A percentile compares a stretch with the other conserved stretches of the same genome.
These are phyloP conservation scores for Globisporangium camurandrum DNA, from an alignment of 352 stramenopile species.

Conservation along the genomic window DNA sequence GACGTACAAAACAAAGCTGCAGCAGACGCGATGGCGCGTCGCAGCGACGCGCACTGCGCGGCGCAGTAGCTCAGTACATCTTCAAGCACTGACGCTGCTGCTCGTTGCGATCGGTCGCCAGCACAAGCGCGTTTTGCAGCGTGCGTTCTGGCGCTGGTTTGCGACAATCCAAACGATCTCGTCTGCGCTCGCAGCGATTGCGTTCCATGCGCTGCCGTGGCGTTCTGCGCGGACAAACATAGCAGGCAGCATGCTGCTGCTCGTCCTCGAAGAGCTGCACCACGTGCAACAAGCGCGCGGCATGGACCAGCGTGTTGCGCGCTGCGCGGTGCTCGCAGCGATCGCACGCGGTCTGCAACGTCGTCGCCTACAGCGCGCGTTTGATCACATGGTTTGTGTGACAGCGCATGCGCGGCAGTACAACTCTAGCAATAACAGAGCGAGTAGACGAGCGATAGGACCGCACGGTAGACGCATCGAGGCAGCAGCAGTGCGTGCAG, in stretches of 20 bases:
- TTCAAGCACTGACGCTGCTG: conserved; percentile 13
- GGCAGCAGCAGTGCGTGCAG: conserved; percentile 14
- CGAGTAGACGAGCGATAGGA: too few relatives aligned
- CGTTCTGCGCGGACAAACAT: conserved; percentile 5
- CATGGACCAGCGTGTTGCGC: conserved; percentile 4
- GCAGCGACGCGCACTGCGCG: not conserved
- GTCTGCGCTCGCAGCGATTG: conserved; percentile 9
- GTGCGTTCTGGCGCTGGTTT: conserved; percentile 47
- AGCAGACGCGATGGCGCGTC: conserved; percentile 3
- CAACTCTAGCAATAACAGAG: not conserved
- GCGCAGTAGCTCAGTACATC: not conserved
- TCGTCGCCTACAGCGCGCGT: conserved; percentile 11
- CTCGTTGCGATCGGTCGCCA: conserved; percentile 18
- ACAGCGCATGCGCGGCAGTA: not conserved
- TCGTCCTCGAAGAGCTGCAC: conserved; percentile 24
- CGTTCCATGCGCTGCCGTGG: conserved; percentile 19
- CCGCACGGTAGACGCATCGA: not conserved
- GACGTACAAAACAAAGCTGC: conserved; percentile 8
- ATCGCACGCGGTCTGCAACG: conserved; percentile 3
- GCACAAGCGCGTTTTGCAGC: conserved; percentile 15
- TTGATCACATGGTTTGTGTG: conserved; percentile 12
- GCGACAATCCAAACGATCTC: conserved; percentile 19
- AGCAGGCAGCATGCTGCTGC: conserved; percentile 19
- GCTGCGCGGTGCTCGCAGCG: conserved; percentile 8
- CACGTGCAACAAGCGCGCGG: conserved; percentile 11